Evolutionary conservation across 225 moss, liverwort and hornwort species (phyloP).

Genomic region (Polytrichum formosum): DNA sequence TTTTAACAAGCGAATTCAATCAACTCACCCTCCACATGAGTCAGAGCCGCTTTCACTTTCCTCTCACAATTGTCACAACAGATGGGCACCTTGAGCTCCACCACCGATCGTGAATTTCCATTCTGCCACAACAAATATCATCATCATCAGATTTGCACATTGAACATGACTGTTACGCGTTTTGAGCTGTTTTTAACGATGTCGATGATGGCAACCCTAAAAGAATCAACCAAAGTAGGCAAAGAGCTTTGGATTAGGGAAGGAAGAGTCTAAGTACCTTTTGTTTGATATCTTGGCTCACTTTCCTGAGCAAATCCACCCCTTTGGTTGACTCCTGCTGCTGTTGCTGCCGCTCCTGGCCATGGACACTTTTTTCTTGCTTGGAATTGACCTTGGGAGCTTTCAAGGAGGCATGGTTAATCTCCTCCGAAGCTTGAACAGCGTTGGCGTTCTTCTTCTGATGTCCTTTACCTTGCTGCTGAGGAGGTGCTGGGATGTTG

Average conservation of each 20-base stretch:
- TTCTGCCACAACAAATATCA: constrained; percentile 20
- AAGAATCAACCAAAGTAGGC: not conserved
- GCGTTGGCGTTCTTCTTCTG: constrained; percentile 8
- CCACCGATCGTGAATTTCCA: constrained; percentile 16
- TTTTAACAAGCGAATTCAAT: too few species aligned
- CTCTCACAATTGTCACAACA: constrained; percentile 57
- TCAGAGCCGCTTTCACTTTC: constrained; percentile 36
- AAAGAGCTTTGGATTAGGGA: not conserved
- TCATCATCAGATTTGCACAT: not conserved
- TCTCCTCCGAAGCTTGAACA: constrained; percentile 1
- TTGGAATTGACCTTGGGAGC: constrained; percentile 2
- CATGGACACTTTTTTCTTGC: not conserved
- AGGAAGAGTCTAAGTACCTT: not conserved
- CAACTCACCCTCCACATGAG: constrained; percentile 37
- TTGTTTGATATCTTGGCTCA: not conserved
- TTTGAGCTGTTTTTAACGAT: not conserved
- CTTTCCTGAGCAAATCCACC: not conserved
- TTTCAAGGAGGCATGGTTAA: too few species aligned
- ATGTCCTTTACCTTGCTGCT: constrained; percentile 9
- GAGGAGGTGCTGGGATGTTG: not conserved
- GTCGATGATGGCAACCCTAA: not conserved
- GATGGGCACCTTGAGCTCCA: constrained; percentile 50
- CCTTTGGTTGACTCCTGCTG: constrained; percentile 7
- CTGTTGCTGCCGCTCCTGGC: constrained; percentile 14
- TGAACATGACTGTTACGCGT: not conserved